A percentile compares a stretch with the other conserved stretches of the same genome.
Conservation (phyloP, 2,329 filamentous ascomycete genomes). For the Apiospora aurea region DNA sequence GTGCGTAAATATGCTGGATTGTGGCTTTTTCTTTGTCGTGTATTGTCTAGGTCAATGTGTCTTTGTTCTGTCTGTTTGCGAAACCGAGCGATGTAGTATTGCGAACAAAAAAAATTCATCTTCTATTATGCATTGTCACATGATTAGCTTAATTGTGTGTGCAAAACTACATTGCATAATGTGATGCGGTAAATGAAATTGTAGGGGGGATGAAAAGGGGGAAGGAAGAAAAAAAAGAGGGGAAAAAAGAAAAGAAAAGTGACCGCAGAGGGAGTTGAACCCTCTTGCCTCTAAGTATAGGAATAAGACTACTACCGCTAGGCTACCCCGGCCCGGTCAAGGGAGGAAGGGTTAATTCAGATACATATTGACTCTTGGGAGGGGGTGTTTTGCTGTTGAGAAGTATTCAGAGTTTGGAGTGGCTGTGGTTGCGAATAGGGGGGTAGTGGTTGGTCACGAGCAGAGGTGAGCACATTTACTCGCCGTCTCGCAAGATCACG, state of each 20-base stretch:
- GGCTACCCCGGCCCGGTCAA: background rate
- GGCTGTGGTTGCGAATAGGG: background rate
- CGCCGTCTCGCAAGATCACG: too few relatives aligned
- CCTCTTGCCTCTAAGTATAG: background rate
- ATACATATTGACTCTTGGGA: background rate
- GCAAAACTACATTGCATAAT: too few relatives aligned
- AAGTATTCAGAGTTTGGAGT: background rate
- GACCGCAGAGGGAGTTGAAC: constrained; percentile 2
- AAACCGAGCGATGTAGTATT: background rate
- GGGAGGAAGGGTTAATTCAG: background rate
- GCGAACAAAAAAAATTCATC: background rate
- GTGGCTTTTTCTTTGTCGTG: background rate
- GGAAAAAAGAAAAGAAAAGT: background rate
- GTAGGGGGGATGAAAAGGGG: too few relatives aligned
- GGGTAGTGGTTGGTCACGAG: background rate
- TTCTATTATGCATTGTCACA: background rate
- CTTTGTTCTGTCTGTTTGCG: background rate
- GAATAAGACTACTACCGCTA: background rate
- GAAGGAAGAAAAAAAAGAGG: background rate
- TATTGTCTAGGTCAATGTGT: background rate
- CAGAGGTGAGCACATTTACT: background rate
- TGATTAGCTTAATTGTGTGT: background rate
- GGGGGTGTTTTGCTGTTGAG: background rate
- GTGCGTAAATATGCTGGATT: background rate
- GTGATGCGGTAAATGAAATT: background rate